phyloP scores from a whole-genome alignment of 2,329 filamentous ascomycete species.

The Ceratocystis eucalypticola region DNA sequence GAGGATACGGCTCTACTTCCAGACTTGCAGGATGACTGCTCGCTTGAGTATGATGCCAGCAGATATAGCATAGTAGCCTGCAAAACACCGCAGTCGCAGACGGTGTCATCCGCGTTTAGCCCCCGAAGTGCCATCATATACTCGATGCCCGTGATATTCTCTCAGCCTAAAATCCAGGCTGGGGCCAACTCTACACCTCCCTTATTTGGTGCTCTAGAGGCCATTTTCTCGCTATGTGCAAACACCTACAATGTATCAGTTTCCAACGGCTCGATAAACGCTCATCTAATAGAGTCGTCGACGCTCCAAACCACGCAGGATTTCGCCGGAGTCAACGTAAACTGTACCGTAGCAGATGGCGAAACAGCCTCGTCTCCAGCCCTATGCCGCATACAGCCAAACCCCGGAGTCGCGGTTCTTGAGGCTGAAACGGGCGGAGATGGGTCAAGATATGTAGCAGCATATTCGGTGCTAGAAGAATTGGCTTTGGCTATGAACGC shows the following conservation, averaged over 20 bases:
- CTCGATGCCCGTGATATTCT: conserved; percentile 25
- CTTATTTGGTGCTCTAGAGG: conserved; percentile 23
- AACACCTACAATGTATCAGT: conserved; percentile 22
- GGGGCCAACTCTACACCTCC: neutral
- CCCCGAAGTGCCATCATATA: conserved; percentile 21
- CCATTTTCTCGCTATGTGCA: conserved; percentile 25
- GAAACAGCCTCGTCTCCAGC: neutral
- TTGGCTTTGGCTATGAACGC: conserved; percentile 18
- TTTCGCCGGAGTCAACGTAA: conserved; percentile 13
- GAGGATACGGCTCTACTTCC: conserved; percentile 19
- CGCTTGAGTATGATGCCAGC: neutral
- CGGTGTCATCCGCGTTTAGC: conserved; percentile 21
- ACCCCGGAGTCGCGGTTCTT: neutral
- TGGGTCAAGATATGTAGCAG: neutral
- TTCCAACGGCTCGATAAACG: neutral
- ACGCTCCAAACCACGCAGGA: neutral
- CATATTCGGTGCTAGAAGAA: conserved; percentile 13
- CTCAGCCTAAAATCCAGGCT: conserved; percentile 19
- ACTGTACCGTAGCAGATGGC: conserved; percentile 9
- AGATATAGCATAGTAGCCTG: conserved; percentile 16
- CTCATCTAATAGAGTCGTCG: neutral
- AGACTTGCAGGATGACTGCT: conserved; percentile 15
- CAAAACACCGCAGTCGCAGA: conserved; percentile 19
- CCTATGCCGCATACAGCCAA: conserved; percentile 11
- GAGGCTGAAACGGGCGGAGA: neutral